A percentile compares a stretch with the other conserved stretches of the same genome.
Evolutionary conservation across 2,329 filamentous ascomycete genomes (phyloP).

Genomic region (Sphaerulina vaccinii): DNA sequence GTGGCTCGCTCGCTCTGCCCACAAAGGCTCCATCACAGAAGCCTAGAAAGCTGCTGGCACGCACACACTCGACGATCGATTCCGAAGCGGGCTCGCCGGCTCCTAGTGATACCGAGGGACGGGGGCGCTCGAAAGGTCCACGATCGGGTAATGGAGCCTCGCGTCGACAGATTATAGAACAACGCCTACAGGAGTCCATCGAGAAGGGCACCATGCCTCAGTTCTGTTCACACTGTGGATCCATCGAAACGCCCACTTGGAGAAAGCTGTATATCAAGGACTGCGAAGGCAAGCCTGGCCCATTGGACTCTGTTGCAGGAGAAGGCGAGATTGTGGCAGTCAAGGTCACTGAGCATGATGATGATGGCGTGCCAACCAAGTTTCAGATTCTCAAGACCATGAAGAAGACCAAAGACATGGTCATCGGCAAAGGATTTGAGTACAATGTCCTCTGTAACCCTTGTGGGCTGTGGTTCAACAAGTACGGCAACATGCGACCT

Average conservation of each 20-base stretch:
- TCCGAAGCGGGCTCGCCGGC: slow-evolving; percentile 40
- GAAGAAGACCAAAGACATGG: slow-evolving; percentile 49
- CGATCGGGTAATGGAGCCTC: slow-evolving; percentile 54
- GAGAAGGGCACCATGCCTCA: slow-evolving; percentile 80
- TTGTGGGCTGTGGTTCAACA: slow-evolving; percentile 92
- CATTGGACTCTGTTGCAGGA: slow-evolving; percentile 69
- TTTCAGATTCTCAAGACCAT: slow-evolving; percentile 81
- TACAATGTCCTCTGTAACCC: slow-evolving; percentile 86
- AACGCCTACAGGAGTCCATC: slow-evolving; percentile 59
- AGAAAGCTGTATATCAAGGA: slow-evolving; percentile 85
- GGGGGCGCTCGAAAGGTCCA: slow-evolving; percentile 26
- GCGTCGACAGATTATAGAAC: slow-evolving; percentile 65
- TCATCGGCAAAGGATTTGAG: slow-evolving; percentile 53
- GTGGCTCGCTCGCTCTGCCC: slow-evolving; percentile 39
- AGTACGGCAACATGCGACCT: slow-evolving; percentile 81
- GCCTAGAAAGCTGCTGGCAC: slow-evolving; percentile 37
- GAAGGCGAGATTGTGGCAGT: slow-evolving; percentile 74
- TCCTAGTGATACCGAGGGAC: slow-evolving; percentile 36
- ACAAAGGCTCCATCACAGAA: slow-evolving; percentile 30
- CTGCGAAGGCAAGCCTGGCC: slow-evolving; percentile 65
- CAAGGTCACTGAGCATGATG: slow-evolving; percentile 63
- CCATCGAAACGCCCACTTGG: slow-evolving; percentile 96
- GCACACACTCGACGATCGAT: slow-evolving; percentile 27
- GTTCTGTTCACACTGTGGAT: slow-evolving; percentile 89
- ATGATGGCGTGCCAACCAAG: slow-evolving; percentile 60